Percentiles rank a stretch among this genome's conserved stretches.
Evolutionary conservation across 2,329 filamentous ascomycete species (phyloP).

Genomic region (Talaromyces sp.): DNA sequence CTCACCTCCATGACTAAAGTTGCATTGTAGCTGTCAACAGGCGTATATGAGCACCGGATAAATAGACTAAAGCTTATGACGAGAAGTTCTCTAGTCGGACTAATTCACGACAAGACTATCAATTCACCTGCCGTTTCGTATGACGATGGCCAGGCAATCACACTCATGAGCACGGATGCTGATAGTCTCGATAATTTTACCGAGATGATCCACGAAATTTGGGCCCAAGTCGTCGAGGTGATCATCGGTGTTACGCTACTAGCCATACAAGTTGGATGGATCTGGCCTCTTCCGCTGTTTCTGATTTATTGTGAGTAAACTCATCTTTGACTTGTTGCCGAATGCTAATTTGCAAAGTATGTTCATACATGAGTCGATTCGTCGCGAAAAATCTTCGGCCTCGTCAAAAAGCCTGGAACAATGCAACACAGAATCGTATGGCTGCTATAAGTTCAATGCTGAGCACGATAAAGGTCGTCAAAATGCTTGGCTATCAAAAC

Average conservation of each 20-base stretch:
- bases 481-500: conserved; percentile 48
- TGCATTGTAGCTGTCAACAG: conserved; percentile 33
- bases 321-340: neutral
- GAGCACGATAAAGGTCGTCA: conserved; percentile 52
- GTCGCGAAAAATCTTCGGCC: conserved; percentile 36
- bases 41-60: conserved; percentile 41
- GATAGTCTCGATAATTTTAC: conserved; percentile 42
- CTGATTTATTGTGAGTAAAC: conserved; percentile 34
- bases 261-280: conserved; percentile 40
- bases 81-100: conserved; percentile 41
- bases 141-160: conserved; percentile 38
- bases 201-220: conserved; percentile 44
- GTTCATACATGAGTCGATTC: conserved; percentile 32
- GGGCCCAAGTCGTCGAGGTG: conserved; percentile 45
- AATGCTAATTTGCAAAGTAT: conserved; percentile 24
- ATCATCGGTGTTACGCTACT: conserved; percentile 45
- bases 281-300: conserved; percentile 43
- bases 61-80: conserved; percentile 45
- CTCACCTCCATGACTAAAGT: neutral
- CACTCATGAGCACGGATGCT: conserved; percentile 47
- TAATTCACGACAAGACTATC: conserved; percentile 48
- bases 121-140: conserved; percentile 30
- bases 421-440: conserved; percentile 50
- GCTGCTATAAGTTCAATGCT: conserved; percentile 48
- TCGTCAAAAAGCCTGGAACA: conserved; percentile 48